phyloP scores from a whole-genome alignment of 1,284 basidiomycete species.

The Heterobasidion occidentale region DNA sequence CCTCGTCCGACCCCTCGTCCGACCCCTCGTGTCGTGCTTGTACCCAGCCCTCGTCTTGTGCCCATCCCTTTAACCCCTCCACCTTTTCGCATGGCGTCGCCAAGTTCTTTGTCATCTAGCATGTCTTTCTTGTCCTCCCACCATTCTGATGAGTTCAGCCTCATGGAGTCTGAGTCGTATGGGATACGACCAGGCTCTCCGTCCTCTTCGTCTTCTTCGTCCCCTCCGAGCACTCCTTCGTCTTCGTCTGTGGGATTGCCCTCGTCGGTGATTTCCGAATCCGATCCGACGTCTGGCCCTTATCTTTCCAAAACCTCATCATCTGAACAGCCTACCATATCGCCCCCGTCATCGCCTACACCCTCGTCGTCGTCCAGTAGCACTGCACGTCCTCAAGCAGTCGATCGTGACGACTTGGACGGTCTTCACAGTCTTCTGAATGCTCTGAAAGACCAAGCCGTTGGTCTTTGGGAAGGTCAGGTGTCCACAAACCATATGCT shows the following conservation, averaged over 20 bases:
- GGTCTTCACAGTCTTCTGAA: slow-evolving; percentile 38
- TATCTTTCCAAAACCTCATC: slow-evolving; percentile 3
- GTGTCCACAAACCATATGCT: slow-evolving; percentile 41
- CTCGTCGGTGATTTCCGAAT: neutral
- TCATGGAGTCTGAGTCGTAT: slow-evolving; percentile 32
- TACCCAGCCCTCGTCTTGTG: too few species aligned
- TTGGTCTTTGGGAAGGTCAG: slow-evolving; percentile 51
- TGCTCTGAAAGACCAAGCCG: slow-evolving; percentile 42
- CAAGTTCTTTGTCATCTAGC: slow-evolving; percentile 41
- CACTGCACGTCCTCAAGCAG: slow-evolving; percentile 10
- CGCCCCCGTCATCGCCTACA: slow-evolving; percentile 5
- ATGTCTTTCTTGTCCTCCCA: slow-evolving; percentile 66
- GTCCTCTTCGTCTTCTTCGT: slow-evolving; percentile 1
- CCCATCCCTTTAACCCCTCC: slow-evolving; percentile 32
- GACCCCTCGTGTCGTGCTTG: slow-evolving; percentile 9
- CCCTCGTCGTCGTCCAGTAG: slow-evolving; percentile 10
- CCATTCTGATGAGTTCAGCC: slow-evolving; percentile 60
- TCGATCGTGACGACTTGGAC: slow-evolving; percentile 18
- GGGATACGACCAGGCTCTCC: slow-evolving; percentile 11
- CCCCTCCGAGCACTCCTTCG: neutral
- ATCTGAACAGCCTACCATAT: neutral
- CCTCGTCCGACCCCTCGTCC: neutral
- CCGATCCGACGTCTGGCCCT: neutral
- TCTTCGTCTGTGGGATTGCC: neutral
- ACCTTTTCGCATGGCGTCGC: slow-evolving; percentile 32